Evolutionary conservation across 1,284 basidiomycete species (phyloP), one percentile per base, ranked within the genome.

Genomic region (Marasmius sp.): DNA sequence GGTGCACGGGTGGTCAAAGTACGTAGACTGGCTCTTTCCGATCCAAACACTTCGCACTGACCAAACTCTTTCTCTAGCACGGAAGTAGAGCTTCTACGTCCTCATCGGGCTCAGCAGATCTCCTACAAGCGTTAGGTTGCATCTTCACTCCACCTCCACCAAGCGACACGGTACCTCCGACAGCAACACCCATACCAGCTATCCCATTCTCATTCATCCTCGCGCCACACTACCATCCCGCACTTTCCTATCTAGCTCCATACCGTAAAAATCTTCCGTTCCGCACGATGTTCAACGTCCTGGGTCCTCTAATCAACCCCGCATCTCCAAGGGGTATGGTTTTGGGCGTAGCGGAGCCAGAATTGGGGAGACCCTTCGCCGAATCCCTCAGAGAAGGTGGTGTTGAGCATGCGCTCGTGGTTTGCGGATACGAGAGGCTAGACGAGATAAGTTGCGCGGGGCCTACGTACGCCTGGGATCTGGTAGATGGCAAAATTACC

Each of bases 381-480:
- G 81, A 88, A 64, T 91, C 92, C 0, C 77, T 98, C 48, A 71
- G 75, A 1, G 83, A 85, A 14, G 83, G 83, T 22, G 89, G 91
- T 16, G 91, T 95, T 11, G 78, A 89, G 68, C 85, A 91, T 33
- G 96, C 95, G 6, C 80, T 97, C 68, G 95, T 99, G 41, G 97
- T 98, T 0, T 98, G 96, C 69, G 97, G 97, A 1, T 86, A 85
- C 53, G 97, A 99, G 74, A 87, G 87, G 1, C 82, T 99, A 49
- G 97, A 98, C 74, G 97, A 99, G 80, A 94, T 99, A 71, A 94
- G 91, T 70, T 94, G 93, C 71, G 94, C 89, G 5, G 97, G 97
- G 0, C 85, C 90, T n/a, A 97, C 95, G 10, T 85, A 87, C 77
- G 91, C 86, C 14, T 88, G 85, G 84, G 83, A 87, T 67, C 76